Percentiles rank a stretch among this genome's conserved stretches.
Evolutionary conservation across 805 yeast genomes (phyloP).

Genomic region (Scheffersomyces stipitis): DNA sequence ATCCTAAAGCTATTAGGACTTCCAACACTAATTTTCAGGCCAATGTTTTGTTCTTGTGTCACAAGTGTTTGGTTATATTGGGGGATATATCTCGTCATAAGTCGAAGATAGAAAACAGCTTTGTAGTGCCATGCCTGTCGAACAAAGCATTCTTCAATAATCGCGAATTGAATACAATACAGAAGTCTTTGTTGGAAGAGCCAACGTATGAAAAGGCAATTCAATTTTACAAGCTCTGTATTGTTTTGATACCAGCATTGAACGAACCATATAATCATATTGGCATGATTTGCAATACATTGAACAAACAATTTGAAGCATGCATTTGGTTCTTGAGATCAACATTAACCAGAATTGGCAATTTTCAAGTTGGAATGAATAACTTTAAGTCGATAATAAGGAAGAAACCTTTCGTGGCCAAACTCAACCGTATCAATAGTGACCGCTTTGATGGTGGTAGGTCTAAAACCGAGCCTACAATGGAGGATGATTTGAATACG

Average conservation of each 20-base stretch:
- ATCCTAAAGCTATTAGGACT: slow-evolving; percentile 9
- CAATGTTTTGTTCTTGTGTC: slow-evolving; percentile 42
- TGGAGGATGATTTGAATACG: slow-evolving; percentile 13
- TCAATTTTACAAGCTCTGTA: slow-evolving; percentile 48
- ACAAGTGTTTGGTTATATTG: slow-evolving; percentile 50
- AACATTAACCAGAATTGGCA: slow-evolving; percentile 49
- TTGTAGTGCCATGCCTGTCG: slow-evolving; percentile 35
- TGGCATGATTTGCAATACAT: slow-evolving; percentile 44
- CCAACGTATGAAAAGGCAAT: slow-evolving; percentile 27
- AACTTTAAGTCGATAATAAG: slow-evolving; percentile 44
- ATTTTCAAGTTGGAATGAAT: slow-evolving; percentile 45
- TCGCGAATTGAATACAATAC: slow-evolving; percentile 26
- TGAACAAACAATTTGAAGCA: slow-evolving; percentile 47
- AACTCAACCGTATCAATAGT: slow-evolving; percentile 19
- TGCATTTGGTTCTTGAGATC: slow-evolving; percentile 58
- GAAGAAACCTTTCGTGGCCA: slow-evolving; percentile 32
- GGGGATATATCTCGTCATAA: slow-evolving; percentile 63
- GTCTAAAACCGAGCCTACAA: slow-evolving; percentile 2
- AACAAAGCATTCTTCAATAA: slow-evolving; percentile 27
- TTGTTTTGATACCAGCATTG: slow-evolving; percentile 60
- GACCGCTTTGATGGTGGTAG: slow-evolving; percentile 6
- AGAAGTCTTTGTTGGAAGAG: slow-evolving; percentile 39
- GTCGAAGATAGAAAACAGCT: slow-evolving; percentile 46
- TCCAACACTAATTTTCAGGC: slow-evolving; percentile 22
- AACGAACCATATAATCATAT: slow-evolving; percentile 67